Conservation (phyloP, 192 early-diverging fungal species). For the Podila clonocystis region DNA sequence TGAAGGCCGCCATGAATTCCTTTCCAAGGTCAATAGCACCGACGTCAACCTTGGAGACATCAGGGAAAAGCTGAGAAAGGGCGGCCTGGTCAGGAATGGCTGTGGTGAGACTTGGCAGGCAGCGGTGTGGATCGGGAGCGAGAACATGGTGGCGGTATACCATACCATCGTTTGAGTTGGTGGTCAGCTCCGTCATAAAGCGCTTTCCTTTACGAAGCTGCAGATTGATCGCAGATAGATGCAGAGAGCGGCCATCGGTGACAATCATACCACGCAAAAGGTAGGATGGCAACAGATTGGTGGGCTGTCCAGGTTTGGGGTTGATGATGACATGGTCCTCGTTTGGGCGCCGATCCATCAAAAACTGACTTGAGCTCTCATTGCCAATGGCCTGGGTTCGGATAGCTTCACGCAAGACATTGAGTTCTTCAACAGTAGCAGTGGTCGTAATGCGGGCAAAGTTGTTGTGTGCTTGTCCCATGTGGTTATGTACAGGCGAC, state of each 20-base stretch:
- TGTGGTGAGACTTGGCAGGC: neutral
- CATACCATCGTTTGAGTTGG: neutral
- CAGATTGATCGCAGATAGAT: neutral
- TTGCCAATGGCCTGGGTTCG: neutral
- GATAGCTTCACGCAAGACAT: neutral
- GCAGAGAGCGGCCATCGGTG: neutral
- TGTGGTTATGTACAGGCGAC: too few species aligned
- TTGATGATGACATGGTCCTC: neutral
- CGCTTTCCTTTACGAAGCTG: neutral
- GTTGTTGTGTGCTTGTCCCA: too few species aligned
- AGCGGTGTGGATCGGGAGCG: neutral
- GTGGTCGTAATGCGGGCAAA: neutral
- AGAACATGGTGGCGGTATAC: neutral
- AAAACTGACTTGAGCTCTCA: neutral
- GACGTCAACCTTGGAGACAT: neutral
- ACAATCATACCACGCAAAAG: neutral
- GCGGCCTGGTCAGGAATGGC: neutral
- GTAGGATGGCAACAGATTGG: neutral
- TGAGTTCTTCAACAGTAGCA: neutral
- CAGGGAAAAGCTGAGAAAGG: neutral
- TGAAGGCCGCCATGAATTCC: neutral
- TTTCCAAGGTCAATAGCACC: conserved; percentile 1
- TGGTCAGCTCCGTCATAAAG: neutral
- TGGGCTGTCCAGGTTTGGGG: neutral
- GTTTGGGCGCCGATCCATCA: neutral